Evolutionary conservation across 73 alveolate genomes (phyloP).

Genomic region (Paramecium octaurelia): DNA sequence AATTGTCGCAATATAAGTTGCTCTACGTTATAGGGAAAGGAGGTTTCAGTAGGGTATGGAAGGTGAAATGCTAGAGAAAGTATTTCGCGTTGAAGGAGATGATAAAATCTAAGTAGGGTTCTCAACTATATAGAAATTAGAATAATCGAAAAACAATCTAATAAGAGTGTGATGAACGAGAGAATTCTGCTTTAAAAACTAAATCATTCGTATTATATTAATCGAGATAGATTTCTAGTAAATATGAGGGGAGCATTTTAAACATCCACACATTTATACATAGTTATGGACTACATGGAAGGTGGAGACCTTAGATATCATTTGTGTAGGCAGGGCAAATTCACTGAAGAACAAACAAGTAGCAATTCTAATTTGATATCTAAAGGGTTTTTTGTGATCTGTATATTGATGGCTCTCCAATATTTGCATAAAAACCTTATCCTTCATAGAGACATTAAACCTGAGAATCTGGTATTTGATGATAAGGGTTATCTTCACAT

Average conservation of each 20-base stretch:
- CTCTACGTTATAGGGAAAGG: slow-evolving; percentile 68
- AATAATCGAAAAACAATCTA: slow-evolving; percentile 78
- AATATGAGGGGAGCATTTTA: slow-evolving; percentile 93
- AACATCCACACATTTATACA: slow-evolving; percentile 81
- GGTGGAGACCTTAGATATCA: slow-evolving; percentile 89
- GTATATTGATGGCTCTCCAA: slow-evolving; percentile 74
- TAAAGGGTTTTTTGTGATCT: slow-evolving; percentile 72
- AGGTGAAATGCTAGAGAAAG: slow-evolving; percentile 35
- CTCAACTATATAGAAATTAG: slow-evolving; percentile 39
- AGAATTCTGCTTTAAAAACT: slow-evolving; percentile 74
- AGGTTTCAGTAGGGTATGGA: slow-evolving; percentile 66
- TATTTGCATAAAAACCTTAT: slow-evolving; percentile 85
- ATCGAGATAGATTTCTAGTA: slow-evolving; percentile 67
- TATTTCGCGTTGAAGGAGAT: slow-evolving; percentile 78
- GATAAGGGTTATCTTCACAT: slow-evolving; percentile 77
- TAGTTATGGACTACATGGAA: slow-evolving; percentile 87
- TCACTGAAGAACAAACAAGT: slow-evolving; percentile 80
- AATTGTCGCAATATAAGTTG: slow-evolving; percentile 2
- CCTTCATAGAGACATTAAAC: slow-evolving; percentile 94
- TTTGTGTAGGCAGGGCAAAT: slow-evolving; percentile 74
- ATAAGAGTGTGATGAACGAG: slow-evolving; percentile 80
- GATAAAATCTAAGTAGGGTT: slow-evolving; percentile 52
- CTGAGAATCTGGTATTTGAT: slow-evolving; percentile 94
- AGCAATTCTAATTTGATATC: not conserved
- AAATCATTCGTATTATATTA: slow-evolving; percentile 65